A percentile compares a stretch with the other conserved stretches of the same genome.
phyloP scores from a whole-genome alignment of 495 filamentous ascomycete genomes.

The Pyrenula massariospora region DNA sequence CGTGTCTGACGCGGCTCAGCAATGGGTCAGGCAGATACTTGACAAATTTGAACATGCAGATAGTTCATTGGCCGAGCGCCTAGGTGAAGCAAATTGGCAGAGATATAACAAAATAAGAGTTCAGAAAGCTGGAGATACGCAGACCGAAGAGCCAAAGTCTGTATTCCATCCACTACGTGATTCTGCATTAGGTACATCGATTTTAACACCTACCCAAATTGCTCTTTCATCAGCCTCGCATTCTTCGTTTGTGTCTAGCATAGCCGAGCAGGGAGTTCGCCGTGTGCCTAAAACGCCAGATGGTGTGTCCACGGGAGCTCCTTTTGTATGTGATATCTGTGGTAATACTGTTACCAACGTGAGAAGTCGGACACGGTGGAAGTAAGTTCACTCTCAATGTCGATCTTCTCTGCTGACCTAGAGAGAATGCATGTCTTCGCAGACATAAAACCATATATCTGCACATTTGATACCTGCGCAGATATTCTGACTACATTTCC shows the following conservation, averaged over 20 bases:
- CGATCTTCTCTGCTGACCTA: background rate
- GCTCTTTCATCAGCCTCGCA: slow-evolving; percentile 3
- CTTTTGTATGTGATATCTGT: slow-evolving; percentile 9
- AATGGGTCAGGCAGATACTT: slow-evolving; percentile 2
- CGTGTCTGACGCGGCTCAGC: slow-evolving; percentile 4
- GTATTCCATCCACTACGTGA: slow-evolving; percentile 7
- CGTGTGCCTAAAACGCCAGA: slow-evolving; percentile 6
- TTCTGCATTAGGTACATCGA: slow-evolving; percentile 8
- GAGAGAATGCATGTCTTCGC: slow-evolving; percentile 17
- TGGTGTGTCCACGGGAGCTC: slow-evolving; percentile 4
- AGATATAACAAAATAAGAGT: background rate
- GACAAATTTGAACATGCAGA: slow-evolving; percentile 7
- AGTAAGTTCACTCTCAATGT: slow-evolving; percentile 9
- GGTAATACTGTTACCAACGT: background rate
- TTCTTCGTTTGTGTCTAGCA: slow-evolving; percentile 8
- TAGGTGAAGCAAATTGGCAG: slow-evolving; percentile 13
- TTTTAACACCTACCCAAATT: slow-evolving; percentile 1
- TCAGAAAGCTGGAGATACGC: background rate
- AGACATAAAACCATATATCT: slow-evolving; percentile 22
- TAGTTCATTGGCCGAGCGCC: slow-evolving; percentile 3
- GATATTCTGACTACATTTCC: slow-evolving; percentile 11
- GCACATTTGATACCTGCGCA: slow-evolving; percentile 14
- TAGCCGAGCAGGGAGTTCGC: background rate
- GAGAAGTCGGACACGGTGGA: slow-evolving; percentile 8
- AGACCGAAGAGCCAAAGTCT: background rate